These are phyloP conservation scores for Rhodotorula sp. DNA, from an alignment of 1,284 basidiomycete genomes.

Conservation along the genomic window DNA sequence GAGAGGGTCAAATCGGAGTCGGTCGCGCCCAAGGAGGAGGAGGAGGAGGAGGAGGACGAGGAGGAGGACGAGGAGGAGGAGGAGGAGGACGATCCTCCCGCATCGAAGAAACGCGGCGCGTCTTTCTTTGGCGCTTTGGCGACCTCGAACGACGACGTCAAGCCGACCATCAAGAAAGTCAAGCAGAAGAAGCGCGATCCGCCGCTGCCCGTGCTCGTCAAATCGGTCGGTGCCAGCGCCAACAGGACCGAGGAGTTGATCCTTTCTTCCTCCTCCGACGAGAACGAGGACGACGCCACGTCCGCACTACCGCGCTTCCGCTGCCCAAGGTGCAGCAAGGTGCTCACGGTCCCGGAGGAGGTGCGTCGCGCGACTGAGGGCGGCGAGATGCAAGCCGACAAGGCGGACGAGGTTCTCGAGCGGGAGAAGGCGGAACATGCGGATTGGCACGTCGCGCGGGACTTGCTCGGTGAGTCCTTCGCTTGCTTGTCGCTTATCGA, in stretches of 20 bases:
- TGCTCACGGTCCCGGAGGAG: constrained; percentile 3
- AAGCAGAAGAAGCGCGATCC: neutral
- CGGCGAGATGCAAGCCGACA: constrained; percentile 51
- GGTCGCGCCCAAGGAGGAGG: neutral
- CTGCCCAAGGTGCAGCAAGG: constrained; percentile 14
- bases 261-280: constrained; percentile 5
- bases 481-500: neutral
- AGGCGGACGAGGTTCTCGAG: constrained; percentile 47
- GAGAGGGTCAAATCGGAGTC: neutral
- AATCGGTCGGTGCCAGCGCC: neutral
- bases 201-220: neutral
- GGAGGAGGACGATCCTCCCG: neutral
- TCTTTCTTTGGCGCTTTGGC: neutral
- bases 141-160: constrained; percentile 3
- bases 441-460: constrained; percentile 81
- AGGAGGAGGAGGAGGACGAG: no score
- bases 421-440: constrained; percentile 68
- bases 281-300: neutral
- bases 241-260: constrained; percentile 9
- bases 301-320: constrained; percentile 7
- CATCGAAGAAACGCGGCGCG: constrained; percentile 1
- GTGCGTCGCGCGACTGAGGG: neutral
- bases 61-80: no score
- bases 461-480: constrained; percentile 55
- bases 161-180: constrained; percentile 13